These are phyloP conservation scores for Globisporangium nodosum DNA, from an alignment of 352 stramenopile genomes.

Conservation along the genomic window DNA sequence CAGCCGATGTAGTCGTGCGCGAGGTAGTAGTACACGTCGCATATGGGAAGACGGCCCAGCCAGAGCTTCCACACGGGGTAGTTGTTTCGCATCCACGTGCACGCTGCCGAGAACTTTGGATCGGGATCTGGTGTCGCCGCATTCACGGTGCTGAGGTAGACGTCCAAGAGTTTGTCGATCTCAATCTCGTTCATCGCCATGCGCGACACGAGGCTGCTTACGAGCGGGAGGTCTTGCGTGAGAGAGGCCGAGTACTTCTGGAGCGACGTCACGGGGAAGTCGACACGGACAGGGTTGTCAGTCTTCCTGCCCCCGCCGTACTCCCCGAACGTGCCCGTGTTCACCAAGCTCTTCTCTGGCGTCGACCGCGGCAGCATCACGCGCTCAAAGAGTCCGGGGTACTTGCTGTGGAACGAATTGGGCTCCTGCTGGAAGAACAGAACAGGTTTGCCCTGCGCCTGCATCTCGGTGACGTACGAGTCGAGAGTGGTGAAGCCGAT, in stretches of 20 bases:
- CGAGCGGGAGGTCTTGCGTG: conserved; percentile 9
- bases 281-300: conserved; percentile 30
- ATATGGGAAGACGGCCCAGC: conserved; percentile 30
- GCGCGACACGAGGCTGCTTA: conserved; percentile 4
- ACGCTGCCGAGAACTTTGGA: conserved; percentile 28
- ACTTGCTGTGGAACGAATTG: conserved; percentile 29
- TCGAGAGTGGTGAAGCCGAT: conserved; percentile 17
- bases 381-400: conserved; percentile 23
- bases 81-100: conserved; percentile 35
- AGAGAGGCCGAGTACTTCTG: conserved; percentile 26
- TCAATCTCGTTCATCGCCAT: conserved; percentile 13
- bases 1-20: conserved; percentile 27
- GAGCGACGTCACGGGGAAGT: conserved; percentile 30
- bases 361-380: conserved; percentile 32
- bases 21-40: conserved; percentile 26
- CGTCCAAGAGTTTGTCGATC: conserved; percentile 13
- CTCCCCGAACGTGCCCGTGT: conserved; percentile 35
- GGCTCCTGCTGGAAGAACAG: conserved; percentile 52
- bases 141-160: conserved; percentile 4
- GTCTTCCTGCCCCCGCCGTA: conserved; percentile 38
- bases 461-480: conserved; percentile 22
- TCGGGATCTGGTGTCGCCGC: conserved; percentile 5
- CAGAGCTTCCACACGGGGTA: conserved; percentile 34
- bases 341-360: conserved; percentile 13
- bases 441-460: conserved; percentile 22